Evolutionary conservation across 1,139 yeast species (phyloP).

Genomic region (Neolecta irregularis): DNA sequence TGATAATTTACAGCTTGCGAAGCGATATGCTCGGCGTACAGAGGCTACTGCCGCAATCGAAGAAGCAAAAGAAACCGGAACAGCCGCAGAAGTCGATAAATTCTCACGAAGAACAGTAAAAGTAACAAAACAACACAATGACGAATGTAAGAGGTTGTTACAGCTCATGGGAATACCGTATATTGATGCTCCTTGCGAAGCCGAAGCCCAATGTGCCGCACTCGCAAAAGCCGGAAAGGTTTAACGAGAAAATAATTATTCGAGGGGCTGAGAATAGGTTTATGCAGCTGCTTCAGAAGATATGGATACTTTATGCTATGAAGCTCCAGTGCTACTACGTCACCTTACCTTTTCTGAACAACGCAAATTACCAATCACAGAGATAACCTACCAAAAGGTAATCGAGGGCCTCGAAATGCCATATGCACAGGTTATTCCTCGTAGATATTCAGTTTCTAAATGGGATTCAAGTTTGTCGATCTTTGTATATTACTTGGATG

Average conservation of each 20-base stretch:
- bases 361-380: conserved; percentile 80
- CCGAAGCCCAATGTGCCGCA: conserved; percentile 96
- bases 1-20: conserved; percentile 29
- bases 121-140: conserved; percentile 80
- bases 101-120: conserved; percentile 78
- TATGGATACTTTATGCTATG: conserved; percentile 94
- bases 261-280: conserved; percentile 33
- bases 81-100: conserved; percentile 58
- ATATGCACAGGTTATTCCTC: conserved; percentile 31
- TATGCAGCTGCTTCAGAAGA: conserved; percentile 97
- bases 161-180: conserved; percentile 88
- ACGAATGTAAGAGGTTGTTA: conserved; percentile 71
- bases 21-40: conserved; percentile 64
- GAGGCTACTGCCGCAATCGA: conserved; percentile 67
- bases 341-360: conserved; percentile 91
- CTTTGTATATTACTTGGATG: conserved; percentile 87
- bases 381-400: conserved; percentile 53
- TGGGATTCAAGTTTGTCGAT: conserved; percentile 43
- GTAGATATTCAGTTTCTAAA: conserved; percentile 1
- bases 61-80: conserved; percentile 62
- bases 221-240: conserved; percentile 57
- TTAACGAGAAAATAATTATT: not conserved
- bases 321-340: conserved; percentile 66
- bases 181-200: conserved; percentile 91
- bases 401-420: conserved; percentile 63